Conservation (phyloP, 2,329 filamentous ascomycete species). For the Aspergillus sojae region DNA sequence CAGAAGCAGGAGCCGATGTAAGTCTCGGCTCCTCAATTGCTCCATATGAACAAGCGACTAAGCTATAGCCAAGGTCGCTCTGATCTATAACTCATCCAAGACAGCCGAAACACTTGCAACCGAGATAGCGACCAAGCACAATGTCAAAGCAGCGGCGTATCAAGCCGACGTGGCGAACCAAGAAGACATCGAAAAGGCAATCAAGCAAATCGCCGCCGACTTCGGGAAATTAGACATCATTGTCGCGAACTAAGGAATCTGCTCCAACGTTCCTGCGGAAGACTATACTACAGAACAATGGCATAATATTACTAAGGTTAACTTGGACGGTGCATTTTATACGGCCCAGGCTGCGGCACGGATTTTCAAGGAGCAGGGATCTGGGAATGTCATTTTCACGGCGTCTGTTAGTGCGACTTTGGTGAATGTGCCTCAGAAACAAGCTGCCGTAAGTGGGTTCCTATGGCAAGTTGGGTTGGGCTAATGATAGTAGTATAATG, state of each 20-base stretch:
- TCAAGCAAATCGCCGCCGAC: conserved; percentile 39
- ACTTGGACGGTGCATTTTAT: conserved; percentile 44
- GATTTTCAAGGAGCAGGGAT: conserved; percentile 40
- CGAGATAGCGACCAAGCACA: conserved; percentile 31
- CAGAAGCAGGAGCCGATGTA: conserved; percentile 43
- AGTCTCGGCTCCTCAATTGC: neutral
- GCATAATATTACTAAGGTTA: conserved; percentile 44
- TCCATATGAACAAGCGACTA: neutral
- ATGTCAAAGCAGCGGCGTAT: conserved; percentile 36
- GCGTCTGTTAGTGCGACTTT: conserved; percentile 41
- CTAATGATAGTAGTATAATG: conserved; percentile 34
- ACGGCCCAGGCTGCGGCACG: conserved; percentile 42
- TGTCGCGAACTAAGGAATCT: conserved; percentile 49
- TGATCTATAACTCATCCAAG: conserved; percentile 36
- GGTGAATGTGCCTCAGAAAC: conserved; percentile 45
- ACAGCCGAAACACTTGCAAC: conserved; percentile 27
- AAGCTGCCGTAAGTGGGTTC: conserved; percentile 31
- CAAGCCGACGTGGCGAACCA: conserved; percentile 35
- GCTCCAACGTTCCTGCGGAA: conserved; percentile 35
- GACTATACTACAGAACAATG: conserved; percentile 45
- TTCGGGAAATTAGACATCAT: conserved; percentile 51
- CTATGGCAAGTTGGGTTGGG: rapidly evolving
- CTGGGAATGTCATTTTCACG: conserved; percentile 43
- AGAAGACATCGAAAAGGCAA: conserved; percentile 31
- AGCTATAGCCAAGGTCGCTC: conserved; percentile 27